phyloP scores from a whole-genome alignment of 2,329 filamentous ascomycete species.

The Ramularia endophylla region DNA sequence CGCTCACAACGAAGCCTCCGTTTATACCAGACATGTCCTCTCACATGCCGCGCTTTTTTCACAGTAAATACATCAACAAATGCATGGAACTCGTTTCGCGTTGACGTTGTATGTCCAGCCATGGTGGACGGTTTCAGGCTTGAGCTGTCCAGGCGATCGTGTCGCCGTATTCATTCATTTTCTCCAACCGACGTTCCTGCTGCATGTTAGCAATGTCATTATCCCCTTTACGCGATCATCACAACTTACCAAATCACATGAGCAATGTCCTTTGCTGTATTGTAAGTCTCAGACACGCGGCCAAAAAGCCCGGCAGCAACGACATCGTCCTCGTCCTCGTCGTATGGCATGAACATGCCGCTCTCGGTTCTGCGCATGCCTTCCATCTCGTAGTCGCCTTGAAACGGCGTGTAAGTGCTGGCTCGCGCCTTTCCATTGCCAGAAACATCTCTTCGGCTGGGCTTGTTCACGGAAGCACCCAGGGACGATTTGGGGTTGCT shows the following conservation, averaged over 20 bases:
- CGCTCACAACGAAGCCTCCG: too few species aligned
- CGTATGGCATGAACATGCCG: conserved; percentile 87
- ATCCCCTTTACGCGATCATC: background rate
- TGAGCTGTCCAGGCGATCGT: conserved; percentile 17
- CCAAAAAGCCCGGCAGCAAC: conserved; percentile 60
- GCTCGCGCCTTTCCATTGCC: conserved; percentile 25
- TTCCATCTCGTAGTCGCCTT: conserved; percentile 45
- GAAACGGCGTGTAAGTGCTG: conserved; percentile 14
- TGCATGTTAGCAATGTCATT: conserved; percentile 4
- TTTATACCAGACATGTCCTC: too few species aligned
- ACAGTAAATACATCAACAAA: background rate
- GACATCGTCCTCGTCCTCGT: conserved; percentile 61
- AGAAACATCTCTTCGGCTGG: conserved; percentile 29
- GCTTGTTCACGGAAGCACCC: conserved; percentile 16
- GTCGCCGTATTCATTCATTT: too few species aligned
- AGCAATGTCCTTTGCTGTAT: conserved; percentile 58
- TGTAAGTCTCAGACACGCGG: conserved; percentile 71
- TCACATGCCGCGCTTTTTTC: too few species aligned
- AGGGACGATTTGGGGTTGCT: conserved; percentile 29
- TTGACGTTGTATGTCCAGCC: conserved; percentile 1
- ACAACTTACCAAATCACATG: conserved; percentile 53
- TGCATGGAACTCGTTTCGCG: conserved; percentile 6
- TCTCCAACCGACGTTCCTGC: conserved; percentile 55
- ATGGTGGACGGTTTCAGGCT: too few species aligned
- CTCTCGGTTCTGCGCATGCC: conserved; percentile 71